Evolutionary conservation across 140 eudicot genomes (phyloP), one percentile per base, ranked within the genome.

Genomic region (Eryngium alpinum): DNA sequence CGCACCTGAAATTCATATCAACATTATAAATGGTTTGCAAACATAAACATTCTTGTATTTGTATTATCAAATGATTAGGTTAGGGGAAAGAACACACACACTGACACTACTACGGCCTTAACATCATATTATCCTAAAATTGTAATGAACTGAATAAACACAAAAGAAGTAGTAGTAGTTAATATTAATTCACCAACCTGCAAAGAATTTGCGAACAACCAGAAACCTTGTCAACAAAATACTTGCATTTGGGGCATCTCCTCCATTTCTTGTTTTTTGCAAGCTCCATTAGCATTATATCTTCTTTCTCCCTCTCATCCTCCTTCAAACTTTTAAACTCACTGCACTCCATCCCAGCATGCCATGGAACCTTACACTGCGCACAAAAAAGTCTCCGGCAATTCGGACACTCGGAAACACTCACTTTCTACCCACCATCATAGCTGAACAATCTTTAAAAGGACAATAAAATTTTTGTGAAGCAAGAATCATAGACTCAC

Each of bases 311-410:
- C 32, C 75, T 69, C 32, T 69, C 75, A 69, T 69, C 18, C 10
- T 29, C 49, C 0, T 34, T 62, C 56, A 78, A 9, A 3, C 28
- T 80, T 79, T 57, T 77, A 82, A 72, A 90, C 75, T 85, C 85
- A 2, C 5, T 1, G 46, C 97, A 90, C 6, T 57, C 83, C 38
- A 84, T 4, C 14, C 88, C 91, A 0, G 65, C 53, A 82, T 92
- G 97, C 94, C 92, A 92, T 5, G 85, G 65, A 4, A 90, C 93
- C 60, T 49, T 87, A 66, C 97, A 92, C 22, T 76, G 82, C 0
- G 89, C 92, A 49, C 94, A 92, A 22, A 92, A 90, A 32, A 90
- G 19, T 14, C 95, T 80, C 0, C 67, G 28, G 22, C 97, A 92
- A 24, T 50, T 28, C 2, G 95, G 97, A 70, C 97, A 92, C 75